A percentile compares a stretch with the other conserved stretches of the same genome.
These are phyloP conservation scores for Aquilaria agallochum DNA, from an alignment of 441 rosid genomes.

Conservation along the genomic window DNA sequence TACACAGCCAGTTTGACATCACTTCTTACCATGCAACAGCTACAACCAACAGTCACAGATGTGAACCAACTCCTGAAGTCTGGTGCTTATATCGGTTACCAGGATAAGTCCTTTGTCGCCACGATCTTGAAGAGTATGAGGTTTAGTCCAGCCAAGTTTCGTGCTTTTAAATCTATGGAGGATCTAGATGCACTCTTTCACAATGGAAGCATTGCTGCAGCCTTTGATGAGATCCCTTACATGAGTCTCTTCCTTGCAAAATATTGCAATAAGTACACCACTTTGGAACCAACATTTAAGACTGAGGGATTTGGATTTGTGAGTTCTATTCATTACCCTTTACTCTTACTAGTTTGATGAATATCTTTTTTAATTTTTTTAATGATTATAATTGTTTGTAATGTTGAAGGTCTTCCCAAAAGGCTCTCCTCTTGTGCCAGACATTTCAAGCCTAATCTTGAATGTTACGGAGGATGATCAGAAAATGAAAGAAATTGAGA, in stretches of 20 bases:
- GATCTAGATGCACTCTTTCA: not conserved
- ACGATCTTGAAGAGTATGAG: no score
- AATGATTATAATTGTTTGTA: not conserved
- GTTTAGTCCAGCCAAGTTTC: no score
- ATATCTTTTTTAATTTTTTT: not conserved
- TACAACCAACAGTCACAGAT: not conserved
- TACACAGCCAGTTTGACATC: conserved; percentile 49
- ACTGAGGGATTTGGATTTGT: conserved; percentile 7
- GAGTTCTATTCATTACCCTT: not conserved
- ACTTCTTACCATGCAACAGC: conserved; percentile 32
- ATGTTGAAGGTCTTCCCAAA: conserved; percentile 12
- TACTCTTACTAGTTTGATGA: no score
- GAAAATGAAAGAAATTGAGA: not conserved
- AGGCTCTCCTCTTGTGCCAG: conserved; percentile 10
- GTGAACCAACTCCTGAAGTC: no score
- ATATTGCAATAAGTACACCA: conserved; percentile 28
- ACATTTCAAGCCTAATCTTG: conserved; percentile 15
- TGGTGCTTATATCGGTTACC: no score
- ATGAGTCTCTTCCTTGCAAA: conserved; percentile 29
- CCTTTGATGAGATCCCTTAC: conserved; percentile 29
- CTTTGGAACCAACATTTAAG: conserved; percentile 19
- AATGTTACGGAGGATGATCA: conserved; percentile 3
- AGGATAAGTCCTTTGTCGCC: no score
- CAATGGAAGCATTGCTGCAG: conserved; percentile 22
- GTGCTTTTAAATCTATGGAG: no score